Percentiles rank a stretch among this genome's conserved stretches.
Evolutionary conservation across 805 yeast species (phyloP).

Genomic region (Suhomyces sp.): DNA sequence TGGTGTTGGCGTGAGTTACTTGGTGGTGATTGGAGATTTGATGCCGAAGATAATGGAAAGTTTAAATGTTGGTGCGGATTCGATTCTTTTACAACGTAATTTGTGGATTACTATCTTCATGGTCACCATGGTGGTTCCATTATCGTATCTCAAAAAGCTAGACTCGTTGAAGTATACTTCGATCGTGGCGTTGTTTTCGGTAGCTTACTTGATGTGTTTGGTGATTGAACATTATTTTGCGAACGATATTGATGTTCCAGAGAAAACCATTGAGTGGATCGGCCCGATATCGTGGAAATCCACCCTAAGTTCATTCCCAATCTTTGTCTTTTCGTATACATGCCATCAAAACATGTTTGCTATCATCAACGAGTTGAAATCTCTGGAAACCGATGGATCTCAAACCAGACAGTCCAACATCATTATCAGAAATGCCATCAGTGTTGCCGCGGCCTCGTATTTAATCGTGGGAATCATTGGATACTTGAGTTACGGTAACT

Average conservation of each 20-base stretch:
- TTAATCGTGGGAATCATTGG: slow-evolving; percentile 65
- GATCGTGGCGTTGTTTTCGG: slow-evolving; percentile 63
- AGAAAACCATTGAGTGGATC: slow-evolving; percentile 22
- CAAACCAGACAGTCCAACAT: slow-evolving; percentile 49
- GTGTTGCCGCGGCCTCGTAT: slow-evolving; percentile 56
- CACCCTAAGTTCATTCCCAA: slow-evolving; percentile 63
- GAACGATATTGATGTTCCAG: slow-evolving; percentile 18
- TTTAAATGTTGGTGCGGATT: slow-evolving; percentile 23
- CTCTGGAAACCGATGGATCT: slow-evolving; percentile 33
- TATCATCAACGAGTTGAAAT: slow-evolving; percentile 62
- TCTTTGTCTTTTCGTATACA: slow-evolving; percentile 75
- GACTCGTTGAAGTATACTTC: slow-evolving; percentile 72
- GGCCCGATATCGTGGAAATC: slow-evolving; percentile 41
- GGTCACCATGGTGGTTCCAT: slow-evolving; percentile 55
- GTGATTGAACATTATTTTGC: slow-evolving; percentile 49
- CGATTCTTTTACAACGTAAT: slow-evolving; percentile 34
- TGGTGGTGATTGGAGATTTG: slow-evolving; percentile 74
- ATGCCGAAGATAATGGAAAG: slow-evolving; percentile 57
- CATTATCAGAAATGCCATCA: slow-evolving; percentile 51
- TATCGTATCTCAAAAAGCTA: slow-evolving; percentile 57
- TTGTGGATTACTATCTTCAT: slow-evolving; percentile 56
- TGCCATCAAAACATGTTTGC: slow-evolving; percentile 82
- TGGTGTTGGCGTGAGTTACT: slow-evolving; percentile 70
- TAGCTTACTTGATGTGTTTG: slow-evolving; percentile 57
- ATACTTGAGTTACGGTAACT: slow-evolving; percentile 69